Conservation (phyloP, 768 basidiomycete genomes). For the Krasilnikovozyma curviuscula region DNA sequence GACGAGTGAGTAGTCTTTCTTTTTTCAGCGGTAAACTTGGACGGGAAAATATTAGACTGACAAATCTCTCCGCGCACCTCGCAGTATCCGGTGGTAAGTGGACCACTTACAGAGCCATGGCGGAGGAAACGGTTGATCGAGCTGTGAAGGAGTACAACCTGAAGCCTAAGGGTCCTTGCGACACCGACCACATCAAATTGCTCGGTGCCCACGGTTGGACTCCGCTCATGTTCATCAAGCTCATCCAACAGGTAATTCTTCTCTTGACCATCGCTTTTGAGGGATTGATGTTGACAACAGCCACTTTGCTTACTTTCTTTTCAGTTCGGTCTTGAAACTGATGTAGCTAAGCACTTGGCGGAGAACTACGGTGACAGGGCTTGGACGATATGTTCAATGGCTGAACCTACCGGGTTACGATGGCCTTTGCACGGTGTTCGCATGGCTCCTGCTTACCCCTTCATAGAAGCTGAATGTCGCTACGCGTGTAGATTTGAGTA, state of each 20-base stretch:
- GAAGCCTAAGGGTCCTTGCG: slow-evolving; percentile 41
- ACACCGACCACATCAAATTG: slow-evolving; percentile 60
- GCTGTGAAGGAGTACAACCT: slow-evolving; percentile 64
- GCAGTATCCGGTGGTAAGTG: slow-evolving; percentile 98
- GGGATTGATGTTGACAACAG: too few species aligned
- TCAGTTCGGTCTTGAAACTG: slow-evolving; percentile 73
- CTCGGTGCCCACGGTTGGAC: slow-evolving; percentile 89
- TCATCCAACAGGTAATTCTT: slow-evolving; percentile 61
- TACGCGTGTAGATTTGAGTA: slow-evolving; percentile 67
- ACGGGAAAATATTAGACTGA: too few species aligned
- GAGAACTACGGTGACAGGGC: slow-evolving; percentile 89
- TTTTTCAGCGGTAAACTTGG: too few species aligned
- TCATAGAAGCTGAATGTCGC: slow-evolving; percentile 80
- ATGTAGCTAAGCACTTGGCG: slow-evolving; percentile 83
- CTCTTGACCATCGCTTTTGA: too few species aligned
- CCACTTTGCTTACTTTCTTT: neutral
- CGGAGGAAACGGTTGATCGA: slow-evolving; percentile 75
- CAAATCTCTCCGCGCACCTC: too few species aligned
- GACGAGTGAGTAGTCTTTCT: too few species aligned
- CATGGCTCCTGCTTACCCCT: slow-evolving; percentile 54
- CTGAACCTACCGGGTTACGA: slow-evolving; percentile 49
- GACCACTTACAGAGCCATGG: slow-evolving; percentile 96
- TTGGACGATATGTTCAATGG: slow-evolving; percentile 75
- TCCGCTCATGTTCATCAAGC: slow-evolving; percentile 86
- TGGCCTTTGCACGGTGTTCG: slow-evolving; percentile 79